phyloP scores from a whole-genome alignment of 805 yeast species.

The Ogataea populi-albae region DNA sequence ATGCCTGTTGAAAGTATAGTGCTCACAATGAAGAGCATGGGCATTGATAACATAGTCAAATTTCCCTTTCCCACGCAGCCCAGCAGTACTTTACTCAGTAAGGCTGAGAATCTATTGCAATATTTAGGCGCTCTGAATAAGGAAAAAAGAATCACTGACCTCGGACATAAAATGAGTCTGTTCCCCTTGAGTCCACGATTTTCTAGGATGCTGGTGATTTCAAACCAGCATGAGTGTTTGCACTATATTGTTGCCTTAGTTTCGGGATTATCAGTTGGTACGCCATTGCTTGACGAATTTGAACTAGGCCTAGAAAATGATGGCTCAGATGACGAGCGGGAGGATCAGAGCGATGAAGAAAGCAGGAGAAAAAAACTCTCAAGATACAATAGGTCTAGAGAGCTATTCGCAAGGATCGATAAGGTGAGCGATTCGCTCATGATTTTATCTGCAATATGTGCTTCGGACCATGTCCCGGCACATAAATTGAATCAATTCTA shows the following conservation, averaged over 20 bases:
- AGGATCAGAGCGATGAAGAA: conserved; percentile 39
- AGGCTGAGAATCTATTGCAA: conserved; percentile 65
- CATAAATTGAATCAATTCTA: conserved; percentile 48
- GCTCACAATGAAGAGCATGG: conserved; percentile 94
- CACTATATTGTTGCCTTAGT: conserved; percentile 90
- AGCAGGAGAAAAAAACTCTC: conserved; percentile 41
- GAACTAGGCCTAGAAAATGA: conserved; percentile 58
- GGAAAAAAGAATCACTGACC: conserved; percentile 58
- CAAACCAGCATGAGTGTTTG: conserved; percentile 81
- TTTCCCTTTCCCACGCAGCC: conserved; percentile 97
- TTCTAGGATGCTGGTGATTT: conserved; percentile 83
- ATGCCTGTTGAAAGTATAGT: conserved; percentile 98
- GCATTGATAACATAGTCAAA: conserved; percentile 82
- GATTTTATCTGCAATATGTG: conserved; percentile 79
- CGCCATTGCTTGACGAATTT: conserved; percentile 74
- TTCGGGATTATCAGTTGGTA: conserved; percentile 90
- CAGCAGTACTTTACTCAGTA: conserved; percentile 51
- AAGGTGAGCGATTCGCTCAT: conserved; percentile 70
- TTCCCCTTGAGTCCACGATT: conserved; percentile 95
- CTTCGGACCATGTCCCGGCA: conserved; percentile 71
- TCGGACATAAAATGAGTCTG: conserved; percentile 82
- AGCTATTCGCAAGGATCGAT: conserved; percentile 65
- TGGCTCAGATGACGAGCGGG: conserved; percentile 39
- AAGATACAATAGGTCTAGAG: conserved; percentile 56
- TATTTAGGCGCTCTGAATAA: conserved; percentile 74